A percentile compares a stretch with the other conserved stretches of the same genome.
These are phyloP conservation scores for Hypoxylon intermedium DNA, from an alignment of 495 filamentous ascomycete genomes.

Conservation along the genomic window DNA sequence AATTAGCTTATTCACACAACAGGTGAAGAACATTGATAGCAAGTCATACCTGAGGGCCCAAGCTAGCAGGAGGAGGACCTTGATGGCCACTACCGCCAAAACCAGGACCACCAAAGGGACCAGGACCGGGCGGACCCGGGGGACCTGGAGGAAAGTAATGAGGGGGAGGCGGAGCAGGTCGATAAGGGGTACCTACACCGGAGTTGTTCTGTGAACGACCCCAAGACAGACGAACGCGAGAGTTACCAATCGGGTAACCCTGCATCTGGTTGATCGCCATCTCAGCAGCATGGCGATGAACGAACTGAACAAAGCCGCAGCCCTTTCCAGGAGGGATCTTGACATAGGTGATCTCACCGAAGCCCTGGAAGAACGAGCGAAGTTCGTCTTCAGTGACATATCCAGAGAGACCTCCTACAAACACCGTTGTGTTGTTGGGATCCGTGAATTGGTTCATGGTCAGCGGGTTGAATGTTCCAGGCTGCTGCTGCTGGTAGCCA, in stretches of 20 bases:
- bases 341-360: constrained; percentile 99
- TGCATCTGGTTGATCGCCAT: constrained; percentile 99
- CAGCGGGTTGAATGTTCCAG: constrained; percentile 53
- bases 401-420: constrained; percentile 95
- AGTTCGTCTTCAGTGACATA: constrained; percentile 99
- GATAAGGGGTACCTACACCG: constrained; percentile 95
- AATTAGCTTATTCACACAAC: constrained; percentile 17
- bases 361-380: constrained; percentile 99
- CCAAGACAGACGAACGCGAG: constrained; percentile 95
- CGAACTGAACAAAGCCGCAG: constrained; percentile 98
- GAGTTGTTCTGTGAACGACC: constrained; percentile 99
- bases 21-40: not conserved
- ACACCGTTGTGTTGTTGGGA: constrained; percentile 99
- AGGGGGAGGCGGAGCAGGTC: constrained; percentile 90
- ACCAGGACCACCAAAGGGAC: constrained; percentile 37
- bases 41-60: constrained; percentile 41
- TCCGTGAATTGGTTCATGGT: constrained; percentile 99
- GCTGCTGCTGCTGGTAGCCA: constrained; percentile 52
- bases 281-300: constrained; percentile 97
- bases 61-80: constrained; percentile 39
- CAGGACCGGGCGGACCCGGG: constrained; percentile 47
- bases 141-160: constrained; percentile 82
- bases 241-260: constrained; percentile 99
- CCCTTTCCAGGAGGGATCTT: constrained; percentile 99
- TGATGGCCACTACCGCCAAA: constrained; percentile 38